phyloP scores from a whole-genome alignment of 495 filamentous ascomycete genomes.

The Lindgomyces ingoldianus region DNA sequence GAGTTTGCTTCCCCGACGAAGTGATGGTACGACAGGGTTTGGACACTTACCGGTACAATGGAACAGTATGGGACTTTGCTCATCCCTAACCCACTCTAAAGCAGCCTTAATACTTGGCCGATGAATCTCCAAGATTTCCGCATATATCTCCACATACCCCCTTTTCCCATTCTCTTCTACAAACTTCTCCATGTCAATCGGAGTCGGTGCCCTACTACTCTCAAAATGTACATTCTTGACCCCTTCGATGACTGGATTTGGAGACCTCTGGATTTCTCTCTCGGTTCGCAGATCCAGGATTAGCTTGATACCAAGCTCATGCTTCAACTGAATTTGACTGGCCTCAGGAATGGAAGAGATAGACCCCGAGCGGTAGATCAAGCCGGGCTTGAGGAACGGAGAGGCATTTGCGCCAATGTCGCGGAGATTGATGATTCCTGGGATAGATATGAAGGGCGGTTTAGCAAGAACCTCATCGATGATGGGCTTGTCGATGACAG shows the following conservation, averaged over 20 bases:
- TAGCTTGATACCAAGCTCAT: conserved; percentile 56
- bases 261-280: conserved; percentile 49
- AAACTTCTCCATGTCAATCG: conserved; percentile 18
- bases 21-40: background rate
- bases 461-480: conserved; percentile 21
- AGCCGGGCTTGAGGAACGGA: conserved; percentile 47
- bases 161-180: conserved; percentile 12
- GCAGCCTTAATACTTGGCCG: conserved; percentile 41
- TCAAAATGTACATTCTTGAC: conserved; percentile 15
- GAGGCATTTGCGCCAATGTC: conserved; percentile 58
- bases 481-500: background rate
- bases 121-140: conserved; percentile 49
- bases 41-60: conserved; percentile 54
- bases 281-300: conserved; percentile 68
- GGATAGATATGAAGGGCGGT: conserved; percentile 55
- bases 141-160: conserved; percentile 27
- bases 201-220: background rate
- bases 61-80: conserved; percentile 51
- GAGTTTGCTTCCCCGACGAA: background rate
- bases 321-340: conserved; percentile 54
- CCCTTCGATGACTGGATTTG: conserved; percentile 43
- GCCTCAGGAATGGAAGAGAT: conserved; percentile 54
- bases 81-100: conserved; percentile 49
- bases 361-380: conserved; percentile 62
- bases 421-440: conserved; percentile 61